Conservation (phyloP, 331 rosid genomes). For the Malus hybrid region DNA sequence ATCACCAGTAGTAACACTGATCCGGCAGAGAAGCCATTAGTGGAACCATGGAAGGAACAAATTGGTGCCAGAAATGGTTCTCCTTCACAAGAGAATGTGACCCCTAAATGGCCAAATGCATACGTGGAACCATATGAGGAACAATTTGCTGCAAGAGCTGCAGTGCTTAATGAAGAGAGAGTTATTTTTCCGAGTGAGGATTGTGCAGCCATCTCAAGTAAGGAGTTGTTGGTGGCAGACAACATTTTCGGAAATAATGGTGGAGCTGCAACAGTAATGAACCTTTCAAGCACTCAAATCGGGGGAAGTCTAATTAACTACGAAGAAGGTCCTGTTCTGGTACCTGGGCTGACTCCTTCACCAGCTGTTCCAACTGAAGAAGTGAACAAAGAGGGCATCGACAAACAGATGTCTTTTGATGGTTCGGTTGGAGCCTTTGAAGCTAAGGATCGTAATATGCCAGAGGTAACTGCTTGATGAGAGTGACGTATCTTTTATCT, state of each 20-base stretch:
- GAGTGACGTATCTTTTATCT: slow-evolving; percentile 33
- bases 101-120: slow-evolving; percentile 17
- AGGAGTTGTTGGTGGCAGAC: slow-evolving; percentile 11
- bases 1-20: slow-evolving; percentile 11
- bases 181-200: slow-evolving; percentile 13
- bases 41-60: slow-evolving; percentile 23
- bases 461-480: slow-evolving; percentile 90
- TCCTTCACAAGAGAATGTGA: slow-evolving; percentile 26
- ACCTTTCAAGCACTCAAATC: slow-evolving; percentile 8
- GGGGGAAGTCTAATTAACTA: slow-evolving; percentile 26
- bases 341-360: slow-evolving; percentile 51
- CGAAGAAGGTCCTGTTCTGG: slow-evolving; percentile 51
- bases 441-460: slow-evolving; percentile 34
- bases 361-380: slow-evolving; percentile 22
- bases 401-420: slow-evolving; percentile 14
- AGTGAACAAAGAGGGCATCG: slow-evolving; percentile 25
- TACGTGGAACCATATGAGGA: not conserved
- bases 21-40: slow-evolving; percentile 11
- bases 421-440: slow-evolving; percentile 30
- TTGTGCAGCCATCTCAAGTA: slow-evolving; percentile 6
- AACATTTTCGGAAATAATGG: slow-evolving; percentile 21
- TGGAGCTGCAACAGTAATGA: slow-evolving; percentile 20
- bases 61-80: slow-evolving; percentile 7
- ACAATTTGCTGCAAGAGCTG: not conserved
- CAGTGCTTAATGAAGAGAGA: not conserved